Evolutionary conservation across 1,284 basidiomycete genomes (phyloP).

Genomic region (Irpex sp.): DNA sequence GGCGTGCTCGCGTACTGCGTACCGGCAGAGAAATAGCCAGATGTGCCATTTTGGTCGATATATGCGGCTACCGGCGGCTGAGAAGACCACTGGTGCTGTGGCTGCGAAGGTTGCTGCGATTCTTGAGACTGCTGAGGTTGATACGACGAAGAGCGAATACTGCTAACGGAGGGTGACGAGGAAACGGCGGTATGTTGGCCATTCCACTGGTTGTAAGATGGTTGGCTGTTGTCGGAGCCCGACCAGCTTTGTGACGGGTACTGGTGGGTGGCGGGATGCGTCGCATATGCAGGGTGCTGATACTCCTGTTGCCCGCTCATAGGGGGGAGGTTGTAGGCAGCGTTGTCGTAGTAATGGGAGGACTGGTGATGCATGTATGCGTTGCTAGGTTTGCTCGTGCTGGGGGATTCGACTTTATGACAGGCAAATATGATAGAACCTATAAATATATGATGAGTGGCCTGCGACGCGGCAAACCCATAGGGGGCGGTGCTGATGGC

Average conservation of each 20-base stretch:
- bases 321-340: constrained; percentile 41
- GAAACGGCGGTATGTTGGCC: constrained; percentile 29
- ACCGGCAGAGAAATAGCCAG: constrained; percentile 18
- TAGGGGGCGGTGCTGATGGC: constrained; percentile 26
- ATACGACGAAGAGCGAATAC: constrained; percentile 46
- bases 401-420: constrained; percentile 61
- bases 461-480: constrained; percentile 6
- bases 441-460: constrained; percentile 28
- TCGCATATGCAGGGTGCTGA: constrained; percentile 31
- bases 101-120: constrained; percentile 28
- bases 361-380: constrained; percentile 30
- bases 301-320: constrained; percentile 32
- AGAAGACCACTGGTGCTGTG: constrained; percentile 12
- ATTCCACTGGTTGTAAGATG: constrained; percentile 37
- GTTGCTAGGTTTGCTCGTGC: constrained; percentile 27
- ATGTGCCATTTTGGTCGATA: constrained; percentile 18
- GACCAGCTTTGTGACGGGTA: constrained; percentile 52
- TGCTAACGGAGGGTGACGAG: constrained; percentile 34
- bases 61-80: constrained; percentile 16
- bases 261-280: constrained; percentile 34
- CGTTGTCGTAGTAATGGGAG: constrained; percentile 44
- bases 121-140: constrained; percentile 28
- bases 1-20: constrained; percentile 15
- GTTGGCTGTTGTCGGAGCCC: constrained; percentile 33
- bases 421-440: constrained; percentile 81